phyloP scores from a whole-genome alignment of 225 moss, liverwort and hornwort genomes.

The Physcomitrellopsis africana region DNA sequence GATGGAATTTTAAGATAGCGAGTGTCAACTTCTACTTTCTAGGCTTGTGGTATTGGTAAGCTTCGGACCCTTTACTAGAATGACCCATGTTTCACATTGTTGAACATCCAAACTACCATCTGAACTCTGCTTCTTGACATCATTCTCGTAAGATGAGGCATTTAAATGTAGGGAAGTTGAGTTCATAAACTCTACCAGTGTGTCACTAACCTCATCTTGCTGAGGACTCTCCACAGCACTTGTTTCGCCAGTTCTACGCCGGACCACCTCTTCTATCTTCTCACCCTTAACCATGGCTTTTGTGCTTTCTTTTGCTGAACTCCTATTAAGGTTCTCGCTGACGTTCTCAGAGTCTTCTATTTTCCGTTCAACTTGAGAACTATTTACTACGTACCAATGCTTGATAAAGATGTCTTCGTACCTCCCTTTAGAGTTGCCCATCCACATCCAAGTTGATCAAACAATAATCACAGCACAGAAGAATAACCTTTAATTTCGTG shows the following conservation, averaged over 20 bases:
- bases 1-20: not conserved
- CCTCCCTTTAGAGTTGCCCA: slow-evolving; percentile 7
- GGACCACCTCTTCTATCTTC: not conserved
- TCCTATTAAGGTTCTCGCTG: not conserved
- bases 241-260: not conserved
- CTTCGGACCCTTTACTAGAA: slow-evolving; percentile 21
- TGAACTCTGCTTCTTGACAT: not conserved
- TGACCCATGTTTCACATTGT: slow-evolving; percentile 11
- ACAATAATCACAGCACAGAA: not conserved
- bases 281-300: not conserved
- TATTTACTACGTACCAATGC: slow-evolving; percentile 4
- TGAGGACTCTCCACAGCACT: too few species aligned
- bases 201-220: too few species aligned
- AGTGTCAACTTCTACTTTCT: slow-evolving; percentile 24
- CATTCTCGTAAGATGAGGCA: not conserved
- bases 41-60: not conserved
- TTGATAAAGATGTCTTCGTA: not conserved
- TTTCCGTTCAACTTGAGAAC: not conserved
- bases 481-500: not conserved
- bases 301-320: not conserved
- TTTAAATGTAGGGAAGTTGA: not conserved
- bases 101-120: slow-evolving; percentile 6
- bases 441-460: not conserved
- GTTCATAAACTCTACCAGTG: too few species aligned
- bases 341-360: slow-evolving; percentile 7